A percentile compares a stretch with the other conserved stretches of the same genome.
Conservation (phyloP, 2,329 filamentous ascomycete genomes). For the Gnomoniopsis smithogilvyi region DNA sequence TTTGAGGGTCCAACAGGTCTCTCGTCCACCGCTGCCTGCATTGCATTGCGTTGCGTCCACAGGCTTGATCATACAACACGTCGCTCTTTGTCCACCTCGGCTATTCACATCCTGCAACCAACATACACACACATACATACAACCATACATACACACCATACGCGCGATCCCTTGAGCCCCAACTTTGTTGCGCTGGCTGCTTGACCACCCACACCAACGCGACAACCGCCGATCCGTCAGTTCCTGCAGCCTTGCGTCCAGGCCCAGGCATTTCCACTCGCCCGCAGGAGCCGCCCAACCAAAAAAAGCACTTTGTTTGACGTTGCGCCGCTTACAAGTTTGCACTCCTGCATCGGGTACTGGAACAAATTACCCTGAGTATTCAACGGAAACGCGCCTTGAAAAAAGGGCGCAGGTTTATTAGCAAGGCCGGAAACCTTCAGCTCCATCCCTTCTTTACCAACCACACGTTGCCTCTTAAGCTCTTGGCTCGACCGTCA, state of each 20-base stretch:
- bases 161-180: conserved; percentile 2
- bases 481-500: conserved; percentile 4
- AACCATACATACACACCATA: background rate
- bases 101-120: conserved; percentile 3
- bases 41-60: background rate
- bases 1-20: no score
- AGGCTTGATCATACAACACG: conserved; percentile 8
- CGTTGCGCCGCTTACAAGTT: background rate
- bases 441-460: background rate
- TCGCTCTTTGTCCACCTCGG: conserved; percentile 11
- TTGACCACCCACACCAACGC: conserved; percentile 11
- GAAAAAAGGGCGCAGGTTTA: background rate
- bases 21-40: conserved; percentile 2
- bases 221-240: conserved; percentile 7
- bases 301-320: background rate
- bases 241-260: conserved; percentile 10
- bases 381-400: conserved; percentile 1
- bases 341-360: background rate
- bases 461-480: background rate
- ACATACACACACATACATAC: conserved; percentile 3
- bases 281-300: conserved; percentile 10
- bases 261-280: conserved; percentile 3
- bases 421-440: background rate
- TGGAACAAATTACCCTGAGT: background rate
- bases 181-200: conserved; percentile 1